phyloP scores from a whole-genome alignment of 768 basidiomycete species.

The Pleurotus giganteus region DNA sequence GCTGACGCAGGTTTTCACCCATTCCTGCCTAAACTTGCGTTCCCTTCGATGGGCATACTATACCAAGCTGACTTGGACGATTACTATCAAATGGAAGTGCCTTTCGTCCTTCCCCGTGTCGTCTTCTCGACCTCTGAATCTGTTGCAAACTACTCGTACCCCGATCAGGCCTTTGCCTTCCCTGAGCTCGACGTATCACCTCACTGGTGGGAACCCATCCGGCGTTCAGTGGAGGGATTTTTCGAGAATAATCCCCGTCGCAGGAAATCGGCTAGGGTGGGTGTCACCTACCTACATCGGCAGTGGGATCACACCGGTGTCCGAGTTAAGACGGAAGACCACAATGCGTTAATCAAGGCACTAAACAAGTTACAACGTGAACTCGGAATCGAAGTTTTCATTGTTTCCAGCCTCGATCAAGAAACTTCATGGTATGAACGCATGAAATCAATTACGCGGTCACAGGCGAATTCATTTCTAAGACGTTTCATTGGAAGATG shows the following conservation, averaged over 20 bases:
- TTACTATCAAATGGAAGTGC: slow-evolving; percentile 60
- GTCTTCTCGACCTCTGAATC: slow-evolving; percentile 78
- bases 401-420: slow-evolving; percentile 43
- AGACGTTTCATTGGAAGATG: slow-evolving; percentile 6
- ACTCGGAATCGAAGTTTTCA: slow-evolving; percentile 52
- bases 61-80: slow-evolving; percentile 79
- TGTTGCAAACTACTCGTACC: slow-evolving; percentile 32
- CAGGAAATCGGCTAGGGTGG: slow-evolving; percentile 36
- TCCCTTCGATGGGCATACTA: slow-evolving; percentile 65
- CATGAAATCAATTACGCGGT: slow-evolving; percentile 63
- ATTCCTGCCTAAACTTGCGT: slow-evolving; percentile 67
- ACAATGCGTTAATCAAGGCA: slow-evolving; percentile 58
- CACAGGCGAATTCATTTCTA: slow-evolving; percentile 49
- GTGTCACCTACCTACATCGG: slow-evolving; percentile 66
- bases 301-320: slow-evolving; percentile 27
- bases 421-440: slow-evolving; percentile 59
- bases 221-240: slow-evolving; percentile 40
- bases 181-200: slow-evolving; percentile 42
- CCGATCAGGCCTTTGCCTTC: slow-evolving; percentile 36
- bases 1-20: slow-evolving; percentile 69
- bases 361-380: slow-evolving; percentile 49
- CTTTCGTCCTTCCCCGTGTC: slow-evolving; percentile 73
- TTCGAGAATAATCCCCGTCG: slow-evolving; percentile 39
- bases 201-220: slow-evolving; percentile 71
- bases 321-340: slow-evolving; percentile 52